phyloP scores from a whole-genome alignment of 306 rosid species.

The Adenanthera pavonina region DNA sequence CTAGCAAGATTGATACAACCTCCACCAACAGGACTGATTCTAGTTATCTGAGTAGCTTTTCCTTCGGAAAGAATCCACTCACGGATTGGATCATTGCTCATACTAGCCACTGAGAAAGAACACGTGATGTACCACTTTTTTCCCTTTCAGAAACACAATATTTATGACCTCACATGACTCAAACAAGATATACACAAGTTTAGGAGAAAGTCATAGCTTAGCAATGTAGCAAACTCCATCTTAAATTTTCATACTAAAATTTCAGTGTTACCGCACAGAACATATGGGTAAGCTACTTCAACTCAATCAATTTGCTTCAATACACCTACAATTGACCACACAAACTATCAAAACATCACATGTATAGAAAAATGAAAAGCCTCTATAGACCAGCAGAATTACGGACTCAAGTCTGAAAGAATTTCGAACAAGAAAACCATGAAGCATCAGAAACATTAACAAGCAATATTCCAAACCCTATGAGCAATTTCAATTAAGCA shows the following conservation, averaged over 20 bases:
- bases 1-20: slow-evolving; percentile 87
- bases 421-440: not conserved
- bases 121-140: slow-evolving; percentile 9
- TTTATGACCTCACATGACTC: slow-evolving; percentile 26
- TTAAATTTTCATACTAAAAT: slow-evolving; percentile 1
- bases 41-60: slow-evolving; percentile 74
- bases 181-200: slow-evolving; percentile 10
- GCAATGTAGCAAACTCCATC: slow-evolving; percentile 2
- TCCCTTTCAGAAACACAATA: slow-evolving; percentile 3
- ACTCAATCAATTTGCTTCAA: not conserved
- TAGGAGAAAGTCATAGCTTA: slow-evolving; percentile 13
- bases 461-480: not conserved
- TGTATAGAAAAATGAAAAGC: slow-evolving; percentile 13
- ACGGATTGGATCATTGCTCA: slow-evolving; percentile 82
- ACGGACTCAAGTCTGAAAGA: not conserved
- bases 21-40: slow-evolving; percentile 84
- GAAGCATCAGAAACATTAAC: not conserved
- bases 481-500: not conserved
- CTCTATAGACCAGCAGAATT: not conserved
- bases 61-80: slow-evolving; percentile 92
- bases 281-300: not conserved
- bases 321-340: not conserved
- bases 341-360: slow-evolving; percentile 1
- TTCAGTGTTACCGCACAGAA: slow-evolving; percentile 4
- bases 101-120: slow-evolving; percentile 62